phyloP scores from a whole-genome alignment of 139 green algal genomes.

The Ulvella scutata region DNA sequence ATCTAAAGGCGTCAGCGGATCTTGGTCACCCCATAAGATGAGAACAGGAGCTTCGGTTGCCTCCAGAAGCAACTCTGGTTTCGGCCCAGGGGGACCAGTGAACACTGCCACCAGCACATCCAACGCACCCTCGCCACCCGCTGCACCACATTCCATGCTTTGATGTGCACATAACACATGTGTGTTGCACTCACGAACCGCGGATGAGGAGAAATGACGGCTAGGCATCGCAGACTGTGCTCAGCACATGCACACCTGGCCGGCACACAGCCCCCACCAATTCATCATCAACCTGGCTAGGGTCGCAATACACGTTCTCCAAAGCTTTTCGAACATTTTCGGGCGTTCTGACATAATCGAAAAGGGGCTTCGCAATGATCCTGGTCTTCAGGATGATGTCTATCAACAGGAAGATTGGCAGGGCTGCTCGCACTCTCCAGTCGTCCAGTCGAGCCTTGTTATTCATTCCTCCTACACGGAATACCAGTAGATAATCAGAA shows the following conservation, averaged over 20 bases:
- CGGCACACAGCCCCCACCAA: conserved; percentile 57
- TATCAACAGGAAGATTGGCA: conserved; percentile 71
- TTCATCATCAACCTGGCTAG: conserved; percentile 62
- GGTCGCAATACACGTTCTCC: conserved; percentile 51
- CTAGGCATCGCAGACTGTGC: too few relatives aligned
- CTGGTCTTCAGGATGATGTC: conserved; percentile 68
- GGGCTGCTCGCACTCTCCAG: conserved; percentile 60
- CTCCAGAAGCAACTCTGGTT: conserved; percentile 54
- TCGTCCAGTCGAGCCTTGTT: conserved; percentile 68
- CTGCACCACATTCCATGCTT: too few relatives aligned
- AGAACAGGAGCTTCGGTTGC: conserved; percentile 43
- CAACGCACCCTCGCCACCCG: conserved; percentile 45
- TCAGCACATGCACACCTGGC: too few relatives aligned
- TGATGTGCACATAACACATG: too few relatives aligned
- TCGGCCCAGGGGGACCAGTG: conserved; percentile 64
- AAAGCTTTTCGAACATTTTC: conserved; percentile 47
- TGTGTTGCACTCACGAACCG: too few relatives aligned
- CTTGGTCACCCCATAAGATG: conserved; percentile 71
- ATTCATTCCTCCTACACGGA: conserved; percentile 63
- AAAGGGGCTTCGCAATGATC: conserved; percentile 41
- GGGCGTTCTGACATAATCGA: conserved; percentile 36
- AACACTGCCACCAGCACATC: conserved; percentile 79
- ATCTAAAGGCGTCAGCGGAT: conserved; percentile 75
- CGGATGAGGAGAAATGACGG: too few relatives aligned
- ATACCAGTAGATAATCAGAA: neutral